phyloP scores from a whole-genome alignment of 768 basidiomycete species.

The Phaeolepiota aurea region DNA sequence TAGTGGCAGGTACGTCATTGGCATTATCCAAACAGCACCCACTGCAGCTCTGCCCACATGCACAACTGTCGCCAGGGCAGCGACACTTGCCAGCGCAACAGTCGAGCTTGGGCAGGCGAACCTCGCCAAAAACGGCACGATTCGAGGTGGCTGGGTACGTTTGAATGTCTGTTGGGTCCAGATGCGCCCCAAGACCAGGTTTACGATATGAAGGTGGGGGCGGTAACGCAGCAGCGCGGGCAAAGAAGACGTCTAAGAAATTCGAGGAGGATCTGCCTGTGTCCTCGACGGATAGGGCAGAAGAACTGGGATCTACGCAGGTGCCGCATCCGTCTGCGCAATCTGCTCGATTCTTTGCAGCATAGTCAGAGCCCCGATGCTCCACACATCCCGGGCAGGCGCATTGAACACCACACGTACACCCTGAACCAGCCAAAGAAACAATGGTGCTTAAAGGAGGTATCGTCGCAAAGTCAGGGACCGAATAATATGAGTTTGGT shows the following conservation, averaged over 20 bases:
- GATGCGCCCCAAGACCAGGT: constrained; percentile 21
- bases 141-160: constrained; percentile 35
- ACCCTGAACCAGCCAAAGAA: constrained; percentile 59
- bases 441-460: constrained; percentile 51
- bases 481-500: constrained; percentile 11
- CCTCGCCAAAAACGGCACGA: constrained; percentile 35
- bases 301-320: constrained; percentile 48
- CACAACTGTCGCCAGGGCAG: constrained; percentile 45
- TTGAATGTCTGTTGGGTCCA: constrained; percentile 47
- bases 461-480: constrained; percentile 47
- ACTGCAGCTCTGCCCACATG: constrained; percentile 48
- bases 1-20: not conserved
- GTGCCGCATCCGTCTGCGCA: constrained; percentile 44
- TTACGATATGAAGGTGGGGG: constrained; percentile 35
- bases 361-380: constrained; percentile 51
- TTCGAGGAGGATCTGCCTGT: constrained; percentile 9
- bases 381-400: constrained; percentile 67
- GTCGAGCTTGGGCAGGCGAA: constrained; percentile 56
- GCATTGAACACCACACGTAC: constrained; percentile 63
- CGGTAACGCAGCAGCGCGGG: constrained; percentile 64
- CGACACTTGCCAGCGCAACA: constrained; percentile 59
- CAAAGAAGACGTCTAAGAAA: constrained; percentile 58
- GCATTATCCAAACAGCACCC: constrained; percentile 38
- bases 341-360: constrained; percentile 22
- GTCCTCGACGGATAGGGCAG: constrained; percentile 6